Evolutionary conservation across 768 basidiomycete genomes (phyloP).

Genomic region (Neoboletus magnificus): DNA sequence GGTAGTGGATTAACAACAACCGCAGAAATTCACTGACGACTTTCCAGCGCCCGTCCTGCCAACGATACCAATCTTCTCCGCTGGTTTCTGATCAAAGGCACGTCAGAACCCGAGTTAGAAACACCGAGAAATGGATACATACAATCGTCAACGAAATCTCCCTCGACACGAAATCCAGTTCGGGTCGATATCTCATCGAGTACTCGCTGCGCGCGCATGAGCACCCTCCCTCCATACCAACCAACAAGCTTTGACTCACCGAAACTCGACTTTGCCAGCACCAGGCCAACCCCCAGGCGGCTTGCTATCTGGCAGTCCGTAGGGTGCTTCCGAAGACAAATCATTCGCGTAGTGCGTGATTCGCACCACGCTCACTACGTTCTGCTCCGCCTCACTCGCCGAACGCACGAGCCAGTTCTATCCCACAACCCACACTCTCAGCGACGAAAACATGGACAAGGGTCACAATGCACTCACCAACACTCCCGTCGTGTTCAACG

Average conservation of each 20-base stretch:
- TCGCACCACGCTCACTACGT: constrained; percentile 86
- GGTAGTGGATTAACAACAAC: not conserved
- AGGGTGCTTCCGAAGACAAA: constrained; percentile 69
- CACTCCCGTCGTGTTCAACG: constrained; percentile 77
- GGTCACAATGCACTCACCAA: constrained; percentile 46
- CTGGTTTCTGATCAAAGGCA: not conserved
- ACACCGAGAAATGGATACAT: constrained; percentile 11
- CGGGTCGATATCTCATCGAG: constrained; percentile 76
- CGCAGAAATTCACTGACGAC: constrained; percentile 35
- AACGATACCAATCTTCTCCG: not conserved
- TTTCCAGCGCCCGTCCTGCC: not conserved
- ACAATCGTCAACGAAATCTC: constrained; percentile 71
- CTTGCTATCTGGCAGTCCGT: constrained; percentile 58
- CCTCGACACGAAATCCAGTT: constrained; percentile 76
- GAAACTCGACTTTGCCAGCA: constrained; percentile 69
- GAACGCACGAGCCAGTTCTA: constrained; percentile 83
- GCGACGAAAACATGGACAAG: not conserved
- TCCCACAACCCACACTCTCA: not conserved
- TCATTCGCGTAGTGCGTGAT: constrained; percentile 74
- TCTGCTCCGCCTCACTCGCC: constrained; percentile 86
- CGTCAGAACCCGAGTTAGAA: constrained; percentile 1
- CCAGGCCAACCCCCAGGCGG: constrained; percentile 67
- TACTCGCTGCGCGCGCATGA: constrained; percentile 46
- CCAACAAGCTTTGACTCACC: constrained; percentile 36
- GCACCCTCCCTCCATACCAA: not conserved